phyloP scores from a whole-genome alignment of 345 rosid genomes.

The Arabidopsis suecica region DNA sequence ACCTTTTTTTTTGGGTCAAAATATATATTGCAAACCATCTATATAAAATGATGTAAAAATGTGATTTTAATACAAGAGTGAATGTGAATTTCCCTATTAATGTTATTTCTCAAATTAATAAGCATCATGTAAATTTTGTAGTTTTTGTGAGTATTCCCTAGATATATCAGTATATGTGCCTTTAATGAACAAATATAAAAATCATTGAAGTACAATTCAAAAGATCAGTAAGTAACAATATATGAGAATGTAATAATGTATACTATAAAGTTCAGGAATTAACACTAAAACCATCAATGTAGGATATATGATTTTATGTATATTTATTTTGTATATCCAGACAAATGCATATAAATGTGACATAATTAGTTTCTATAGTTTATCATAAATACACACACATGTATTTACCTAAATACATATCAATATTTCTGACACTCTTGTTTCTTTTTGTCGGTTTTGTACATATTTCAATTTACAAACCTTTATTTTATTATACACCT shows the following conservation, averaged over 20 bases:
- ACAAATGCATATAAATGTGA: constrained; percentile 7
- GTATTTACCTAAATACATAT: constrained; percentile 21
- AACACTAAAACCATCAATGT: not conserved
- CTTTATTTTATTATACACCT: not conserved
- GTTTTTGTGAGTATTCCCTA: not conserved
- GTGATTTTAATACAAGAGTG: not conserved
- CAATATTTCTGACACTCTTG: constrained; percentile 44
- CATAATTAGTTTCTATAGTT: constrained; percentile 9
- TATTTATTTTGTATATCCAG: not conserved
- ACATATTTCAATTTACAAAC: constrained; percentile 17
- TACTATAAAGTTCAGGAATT: not conserved
- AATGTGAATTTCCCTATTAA: not conserved
- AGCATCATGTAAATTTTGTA: not conserved
- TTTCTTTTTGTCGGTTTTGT: constrained; percentile 41
- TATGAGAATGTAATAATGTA: not conserved
- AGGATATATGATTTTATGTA: not conserved
- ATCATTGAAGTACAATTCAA: not conserved
- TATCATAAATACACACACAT: constrained; percentile 31
- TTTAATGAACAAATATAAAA: not conserved
- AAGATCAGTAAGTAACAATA: not conserved
- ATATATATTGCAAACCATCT: not conserved
- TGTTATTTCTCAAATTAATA: not conserved
- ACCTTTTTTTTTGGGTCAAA: too few species aligned
- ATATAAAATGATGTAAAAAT: not conserved
- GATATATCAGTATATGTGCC: not conserved